Evolutionary conservation across 768 basidiomycete genomes (phyloP), one percentile per base, ranked within the genome.

Genomic region (Crassisporium funariophilum): DNA sequence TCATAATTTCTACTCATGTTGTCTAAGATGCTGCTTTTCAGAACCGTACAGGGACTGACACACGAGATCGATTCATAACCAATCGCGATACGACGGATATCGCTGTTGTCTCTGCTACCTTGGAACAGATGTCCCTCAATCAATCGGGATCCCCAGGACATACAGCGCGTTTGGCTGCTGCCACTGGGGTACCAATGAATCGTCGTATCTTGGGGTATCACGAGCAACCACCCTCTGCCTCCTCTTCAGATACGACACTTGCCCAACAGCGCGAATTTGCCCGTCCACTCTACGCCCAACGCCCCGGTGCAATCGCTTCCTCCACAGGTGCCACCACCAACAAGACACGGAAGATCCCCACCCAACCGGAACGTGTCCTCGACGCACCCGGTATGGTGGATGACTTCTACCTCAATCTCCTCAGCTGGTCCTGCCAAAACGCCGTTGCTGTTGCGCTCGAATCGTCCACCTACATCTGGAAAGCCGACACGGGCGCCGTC

Each of bases 351-450:
- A 85, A 87, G 55, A 91, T 98, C 44, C 80, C 93, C 0, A 88
- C 89, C 0, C 82, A 84, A 17, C 91, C 95, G 0, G 90, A 95
- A 57, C 81, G 93, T n/a, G 93, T 98, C 6, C 77, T 99, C 8
- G 97, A 98, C 57, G 95, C 95, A 0, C 94, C 94, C 1, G 91
- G 91, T 5, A 85, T 90, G 77, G 77, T 84, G 8, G 93, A 98
- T 55, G 97, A 99, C 66, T 99, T 95, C 66, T 99, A 99, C 62
- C 82, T 99, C 60, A 99, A 98, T 65, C 75, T 99, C 42, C 65
- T 98, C 41, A 79, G 86, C 13, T 99, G 97, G 97, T 88, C 88
- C 25, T 78, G 77, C 33, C 80, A 81, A 54, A 98, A 98, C 65
- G 71, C 84, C 20, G 83, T 99, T 9, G 94, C 89, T 2, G 95